These are phyloP conservation scores for Cercophora scortea DNA, from an alignment of 495 filamentous ascomycete genomes.

Conservation along the genomic window DNA sequence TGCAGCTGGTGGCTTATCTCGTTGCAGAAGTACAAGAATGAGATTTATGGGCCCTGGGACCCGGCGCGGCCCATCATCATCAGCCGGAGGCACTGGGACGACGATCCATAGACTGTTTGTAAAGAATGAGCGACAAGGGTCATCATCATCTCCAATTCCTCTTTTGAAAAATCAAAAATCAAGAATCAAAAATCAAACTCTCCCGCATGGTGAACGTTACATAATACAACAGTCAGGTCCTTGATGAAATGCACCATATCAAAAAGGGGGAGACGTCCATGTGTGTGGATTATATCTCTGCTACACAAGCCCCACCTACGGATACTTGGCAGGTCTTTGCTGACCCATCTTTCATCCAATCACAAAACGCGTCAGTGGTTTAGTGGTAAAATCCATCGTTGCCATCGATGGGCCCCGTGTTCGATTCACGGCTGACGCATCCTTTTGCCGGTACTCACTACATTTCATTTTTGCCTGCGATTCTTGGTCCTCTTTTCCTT, in stretches of 20 bases:
- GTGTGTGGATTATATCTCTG: neutral
- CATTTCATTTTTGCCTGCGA: too few species aligned
- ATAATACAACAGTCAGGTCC: too few species aligned
- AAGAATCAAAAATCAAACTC: too few species aligned
- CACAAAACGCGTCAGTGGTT: conserved; percentile 27
- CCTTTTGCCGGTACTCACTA: neutral
- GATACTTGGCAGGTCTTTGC: neutral
- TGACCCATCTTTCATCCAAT: neutral
- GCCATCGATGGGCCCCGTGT: conserved; percentile 47
- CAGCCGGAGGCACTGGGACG: conserved; percentile 41
- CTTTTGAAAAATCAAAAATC: too few species aligned
- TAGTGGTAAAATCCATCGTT: conserved; percentile 49
- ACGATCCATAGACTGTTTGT: conserved; percentile 20
- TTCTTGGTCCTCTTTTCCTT: too few species aligned
- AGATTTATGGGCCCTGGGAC: conserved; percentile 97
- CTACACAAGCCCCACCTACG: neutral
- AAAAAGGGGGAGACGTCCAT: too few species aligned
- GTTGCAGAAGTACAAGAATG: conserved; percentile 97
- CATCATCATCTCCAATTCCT: too few species aligned
- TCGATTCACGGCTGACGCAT: conserved; percentile 43
- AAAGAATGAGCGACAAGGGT: neutral
- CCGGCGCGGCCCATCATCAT: conserved; percentile 80
- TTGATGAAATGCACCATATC: too few species aligned
- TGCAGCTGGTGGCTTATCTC: conserved; percentile 98
- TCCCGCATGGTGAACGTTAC: too few species aligned